These are phyloP conservation scores for Phaffia rhodozyma DNA, from an alignment of 1,284 basidiomycete species.

Conservation along the genomic window DNA sequence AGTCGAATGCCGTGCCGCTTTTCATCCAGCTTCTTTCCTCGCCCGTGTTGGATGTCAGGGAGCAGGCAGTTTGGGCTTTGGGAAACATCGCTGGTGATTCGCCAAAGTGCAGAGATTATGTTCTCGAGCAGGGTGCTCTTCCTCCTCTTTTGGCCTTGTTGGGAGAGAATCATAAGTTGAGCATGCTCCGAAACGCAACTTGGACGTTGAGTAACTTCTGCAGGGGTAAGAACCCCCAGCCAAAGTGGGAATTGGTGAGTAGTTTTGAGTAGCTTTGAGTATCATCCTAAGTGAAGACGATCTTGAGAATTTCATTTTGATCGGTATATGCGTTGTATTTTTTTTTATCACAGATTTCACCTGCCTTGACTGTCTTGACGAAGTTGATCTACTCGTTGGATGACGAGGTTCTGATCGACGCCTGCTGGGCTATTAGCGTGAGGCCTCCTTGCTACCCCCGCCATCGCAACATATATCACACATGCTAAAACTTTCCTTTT, in stretches of 20 bases:
- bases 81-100: slow-evolving; percentile 96
- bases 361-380: slow-evolving; percentile 87
- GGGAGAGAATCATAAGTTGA: slow-evolving; percentile 69
- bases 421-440: slow-evolving; percentile 85
- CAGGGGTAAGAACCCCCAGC: slow-evolving; percentile 89
- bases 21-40: slow-evolving; percentile 88
- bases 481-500: neutral
- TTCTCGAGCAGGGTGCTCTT: slow-evolving; percentile 42
- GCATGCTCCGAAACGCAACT: slow-evolving; percentile 93
- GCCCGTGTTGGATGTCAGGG: slow-evolving; percentile 76
- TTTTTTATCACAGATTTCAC: slow-evolving; percentile 66
- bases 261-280: neutral
- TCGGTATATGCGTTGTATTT: neutral
- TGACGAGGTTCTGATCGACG: slow-evolving; percentile 98
- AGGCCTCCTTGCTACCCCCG: neutral
- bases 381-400: slow-evolving; percentile 99
- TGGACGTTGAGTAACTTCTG: slow-evolving; percentile 99
- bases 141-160: slow-evolving; percentile 41
- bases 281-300: neutral
- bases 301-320: neutral
- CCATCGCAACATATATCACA: neutral
- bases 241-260: slow-evolving; percentile 77
- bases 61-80: slow-evolving; percentile 93
- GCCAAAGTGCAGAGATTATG: slow-evolving; percentile 84
- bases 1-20: slow-evolving; percentile 86